These are phyloP conservation scores for Penicillium sp. DNA, from an alignment of 2,329 filamentous ascomycete genomes.

Conservation along the genomic window DNA sequence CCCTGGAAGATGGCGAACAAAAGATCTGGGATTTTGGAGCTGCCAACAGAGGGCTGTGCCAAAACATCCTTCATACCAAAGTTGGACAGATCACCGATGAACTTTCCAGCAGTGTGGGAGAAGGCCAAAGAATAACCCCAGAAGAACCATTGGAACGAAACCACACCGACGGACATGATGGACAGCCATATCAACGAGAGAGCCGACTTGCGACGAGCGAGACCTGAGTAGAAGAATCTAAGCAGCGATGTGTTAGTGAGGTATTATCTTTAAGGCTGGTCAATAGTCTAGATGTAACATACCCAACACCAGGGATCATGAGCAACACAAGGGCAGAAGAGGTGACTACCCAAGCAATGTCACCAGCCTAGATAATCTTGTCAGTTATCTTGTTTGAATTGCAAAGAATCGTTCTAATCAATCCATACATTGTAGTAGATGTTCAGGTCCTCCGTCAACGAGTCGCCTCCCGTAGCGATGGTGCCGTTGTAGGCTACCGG, in stretches of 20 bases:
- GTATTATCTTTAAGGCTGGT: no score
- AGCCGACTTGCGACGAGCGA: constrained; percentile 85
- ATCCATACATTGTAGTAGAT: constrained; percentile 67
- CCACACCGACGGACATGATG: constrained; percentile 75
- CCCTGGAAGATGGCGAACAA: constrained; percentile 74
- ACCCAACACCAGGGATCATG: constrained; percentile 89
- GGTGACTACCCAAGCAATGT: constrained; percentile 79
- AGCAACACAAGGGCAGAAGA: constrained; percentile 79
- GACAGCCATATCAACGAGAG: constrained; percentile 83
- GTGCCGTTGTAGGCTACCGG: constrained; percentile 66
- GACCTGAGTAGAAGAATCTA: constrained; percentile 90
- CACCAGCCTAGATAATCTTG: constrained; percentile 61
- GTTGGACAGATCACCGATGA: constrained; percentile 77
- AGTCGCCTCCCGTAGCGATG: constrained; percentile 64
- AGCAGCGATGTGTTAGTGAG: no score
- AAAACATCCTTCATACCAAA: constrained; percentile 78
- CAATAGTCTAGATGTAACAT: constrained; percentile 20
- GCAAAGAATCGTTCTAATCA: background rate
- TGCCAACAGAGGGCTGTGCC: constrained; percentile 73
- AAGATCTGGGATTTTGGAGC: constrained; percentile 73
- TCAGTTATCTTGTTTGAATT: constrained; percentile 15
- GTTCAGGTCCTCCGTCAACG: constrained; percentile 72
- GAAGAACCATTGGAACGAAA: constrained; percentile 93
- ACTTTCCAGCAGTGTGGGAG: constrained; percentile 73
- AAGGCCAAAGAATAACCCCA: constrained; percentile 87